Percentiles rank a stretch among this genome's conserved stretches.
Evolutionary conservation across 2,329 filamentous ascomycete species (phyloP).

Genomic region (Neonectria coccinea): DNA sequence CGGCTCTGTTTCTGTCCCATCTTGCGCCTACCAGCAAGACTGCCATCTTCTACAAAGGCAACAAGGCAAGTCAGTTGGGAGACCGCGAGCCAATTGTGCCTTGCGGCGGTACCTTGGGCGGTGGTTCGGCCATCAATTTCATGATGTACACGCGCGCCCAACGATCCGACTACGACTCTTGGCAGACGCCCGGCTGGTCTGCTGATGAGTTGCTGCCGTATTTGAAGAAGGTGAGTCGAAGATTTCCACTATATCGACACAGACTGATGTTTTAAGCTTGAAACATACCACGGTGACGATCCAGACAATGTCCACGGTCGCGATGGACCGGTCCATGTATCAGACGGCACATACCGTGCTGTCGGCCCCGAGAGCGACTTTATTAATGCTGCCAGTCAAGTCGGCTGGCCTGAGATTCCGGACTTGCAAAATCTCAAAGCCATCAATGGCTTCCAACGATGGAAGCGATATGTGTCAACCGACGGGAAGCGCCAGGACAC

Average conservation of each 20-base stretch:
- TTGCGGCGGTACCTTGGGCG: constrained; percentile 46
- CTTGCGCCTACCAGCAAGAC: constrained; percentile 41
- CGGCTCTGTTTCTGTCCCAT: constrained; percentile 44
- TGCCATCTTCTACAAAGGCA: constrained; percentile 44
- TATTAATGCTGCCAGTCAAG: constrained; percentile 57
- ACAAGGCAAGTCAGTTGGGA: constrained; percentile 40
- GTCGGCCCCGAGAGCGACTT: constrained; percentile 60
- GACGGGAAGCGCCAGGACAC: constrained; percentile 69
- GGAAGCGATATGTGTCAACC: constrained; percentile 55
- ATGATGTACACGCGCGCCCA: constrained; percentile 51
- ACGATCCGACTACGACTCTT: constrained; percentile 49
- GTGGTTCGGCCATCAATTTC: constrained; percentile 50
- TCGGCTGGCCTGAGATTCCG: constrained; percentile 63
- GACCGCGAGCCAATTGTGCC: constrained; percentile 44
- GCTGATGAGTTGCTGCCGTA: constrained; percentile 49
- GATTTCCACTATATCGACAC: too few species aligned
- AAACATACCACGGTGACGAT: constrained; percentile 66
- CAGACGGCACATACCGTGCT: constrained; percentile 60
- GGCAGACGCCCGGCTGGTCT: constrained; percentile 51
- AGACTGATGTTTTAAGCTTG: constrained; percentile 53
- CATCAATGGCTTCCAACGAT: constrained; percentile 48
- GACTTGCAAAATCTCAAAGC: constrained; percentile 66
- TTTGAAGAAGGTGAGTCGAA: constrained; percentile 45
- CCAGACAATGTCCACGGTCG: constrained; percentile 60
- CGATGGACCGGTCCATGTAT: constrained; percentile 67